These are phyloP conservation scores for Penicilliopsis zonata DNA, from an alignment of 495 filamentous ascomycete species.

Conservation along the genomic window DNA sequence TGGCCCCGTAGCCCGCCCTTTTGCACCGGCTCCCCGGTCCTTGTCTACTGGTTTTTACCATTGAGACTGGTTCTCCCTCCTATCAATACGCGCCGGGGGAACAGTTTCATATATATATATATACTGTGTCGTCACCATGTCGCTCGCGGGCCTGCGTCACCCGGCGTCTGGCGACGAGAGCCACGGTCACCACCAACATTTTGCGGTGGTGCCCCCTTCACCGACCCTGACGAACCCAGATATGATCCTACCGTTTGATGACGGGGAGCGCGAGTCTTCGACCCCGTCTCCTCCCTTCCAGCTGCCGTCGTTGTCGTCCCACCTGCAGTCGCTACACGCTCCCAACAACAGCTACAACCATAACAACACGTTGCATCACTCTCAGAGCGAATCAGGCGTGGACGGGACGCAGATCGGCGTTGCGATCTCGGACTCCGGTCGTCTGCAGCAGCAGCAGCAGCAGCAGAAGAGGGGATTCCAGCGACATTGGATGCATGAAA, in stretches of 20 bases:
- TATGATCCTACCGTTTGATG: constrained; percentile 70
- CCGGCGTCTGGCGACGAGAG: background rate
- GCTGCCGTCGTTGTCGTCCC: constrained; percentile 25
- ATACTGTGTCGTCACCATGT: constrained; percentile 1
- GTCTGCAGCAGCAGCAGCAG: constrained; percentile 20
- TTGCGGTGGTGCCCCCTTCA: constrained; percentile 36
- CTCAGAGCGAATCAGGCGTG: background rate
- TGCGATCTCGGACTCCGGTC: constrained; percentile 7
- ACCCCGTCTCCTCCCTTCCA: constrained; percentile 35
- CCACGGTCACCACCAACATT: constrained; percentile 1
- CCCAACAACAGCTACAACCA: no score
- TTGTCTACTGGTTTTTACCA: no score
- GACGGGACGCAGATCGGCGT: constrained; percentile 11
- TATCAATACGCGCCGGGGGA: no score
- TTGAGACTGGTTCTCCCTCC: no score
- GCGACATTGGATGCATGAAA: constrained; percentile 39
- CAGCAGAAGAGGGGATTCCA: constrained; percentile 24
- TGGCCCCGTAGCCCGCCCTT: no score
- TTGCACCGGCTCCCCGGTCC: no score
- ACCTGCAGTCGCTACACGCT: constrained; percentile 20
- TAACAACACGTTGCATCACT: constrained; percentile 11
- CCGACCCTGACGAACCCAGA: constrained; percentile 88
- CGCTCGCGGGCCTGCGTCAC: constrained; percentile 2
- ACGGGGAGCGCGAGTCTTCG: constrained; percentile 44
- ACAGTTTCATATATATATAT: background rate